phyloP scores from a whole-genome alignment of 2,329 filamentous ascomycete species.

The Didymella sp. region DNA sequence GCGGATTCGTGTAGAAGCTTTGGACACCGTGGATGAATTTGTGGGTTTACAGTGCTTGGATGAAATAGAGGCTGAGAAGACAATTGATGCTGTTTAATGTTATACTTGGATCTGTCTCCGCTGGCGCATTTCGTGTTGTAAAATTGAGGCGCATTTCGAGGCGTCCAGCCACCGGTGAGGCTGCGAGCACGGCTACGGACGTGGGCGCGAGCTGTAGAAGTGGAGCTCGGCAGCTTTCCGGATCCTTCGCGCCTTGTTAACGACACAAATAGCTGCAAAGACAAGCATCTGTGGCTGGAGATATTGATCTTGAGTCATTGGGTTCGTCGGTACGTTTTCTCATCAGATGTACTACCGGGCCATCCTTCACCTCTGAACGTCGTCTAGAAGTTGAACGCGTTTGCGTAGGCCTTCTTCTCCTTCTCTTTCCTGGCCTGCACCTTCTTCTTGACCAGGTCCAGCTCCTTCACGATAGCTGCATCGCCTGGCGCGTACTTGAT shows the following conservation, averaged over 20 bases:
- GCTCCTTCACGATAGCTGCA: slow-evolving; percentile 75
- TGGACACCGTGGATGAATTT: background rate
- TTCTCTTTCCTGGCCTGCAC: slow-evolving; percentile 77
- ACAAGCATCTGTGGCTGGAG: background rate
- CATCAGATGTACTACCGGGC: background rate
- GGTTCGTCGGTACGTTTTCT: background rate
- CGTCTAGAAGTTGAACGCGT: slow-evolving; percentile 71
- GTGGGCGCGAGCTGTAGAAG: background rate
- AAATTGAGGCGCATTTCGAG: background rate
- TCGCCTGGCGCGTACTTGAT: slow-evolving; percentile 68
- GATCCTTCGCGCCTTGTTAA: background rate
- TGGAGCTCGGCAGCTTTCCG: background rate
- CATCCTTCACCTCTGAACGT: background rate
- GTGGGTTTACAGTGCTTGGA: background rate
- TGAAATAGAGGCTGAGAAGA: background rate
- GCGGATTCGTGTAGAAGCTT: too few species aligned
- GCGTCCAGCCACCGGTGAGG: slow-evolving; percentile 7
- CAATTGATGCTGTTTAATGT: background rate
- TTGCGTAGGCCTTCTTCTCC: slow-evolving; percentile 91
- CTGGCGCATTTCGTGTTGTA: background rate
- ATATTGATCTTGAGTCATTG: background rate
- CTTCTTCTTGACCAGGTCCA: slow-evolving; percentile 78
- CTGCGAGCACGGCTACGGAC: background rate
- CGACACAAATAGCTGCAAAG: background rate
- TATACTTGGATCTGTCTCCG: background rate